Conservation (phyloP, 2,329 filamentous ascomycete genomes). For the Boeremia lycopersici region DNA sequence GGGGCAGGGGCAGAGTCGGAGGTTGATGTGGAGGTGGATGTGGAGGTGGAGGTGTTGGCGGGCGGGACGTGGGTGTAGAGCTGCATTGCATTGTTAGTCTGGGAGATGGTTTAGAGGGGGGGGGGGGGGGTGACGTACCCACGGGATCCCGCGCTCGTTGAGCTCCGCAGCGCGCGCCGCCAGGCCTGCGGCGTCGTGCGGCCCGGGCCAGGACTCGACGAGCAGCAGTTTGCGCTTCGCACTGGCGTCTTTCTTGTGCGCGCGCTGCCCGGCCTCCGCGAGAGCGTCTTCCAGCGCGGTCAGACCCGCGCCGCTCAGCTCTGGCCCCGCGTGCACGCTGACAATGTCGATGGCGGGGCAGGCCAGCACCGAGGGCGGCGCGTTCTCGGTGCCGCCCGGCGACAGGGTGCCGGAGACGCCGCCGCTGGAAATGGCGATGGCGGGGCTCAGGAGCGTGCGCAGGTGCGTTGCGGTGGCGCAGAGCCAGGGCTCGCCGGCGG, state of each 20-base stretch:
- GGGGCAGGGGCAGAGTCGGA: too few relatives aligned
- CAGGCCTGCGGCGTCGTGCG: too few relatives aligned
- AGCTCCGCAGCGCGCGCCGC: constrained; percentile 26
- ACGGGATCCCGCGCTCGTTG: constrained; percentile 45
- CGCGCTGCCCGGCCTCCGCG: constrained; percentile 35
- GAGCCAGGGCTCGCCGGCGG: constrained; percentile 42
- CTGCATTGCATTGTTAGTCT: too few relatives aligned
- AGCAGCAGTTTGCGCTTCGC: constrained; percentile 38
- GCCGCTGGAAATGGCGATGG: constrained; percentile 45
- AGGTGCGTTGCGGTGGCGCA: constrained; percentile 44
- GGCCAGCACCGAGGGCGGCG: constrained; percentile 40
- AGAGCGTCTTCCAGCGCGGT: too few relatives aligned
- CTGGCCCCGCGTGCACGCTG: constrained; percentile 32
- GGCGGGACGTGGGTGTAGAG: neutral
- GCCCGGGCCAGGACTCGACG: constrained; percentile 38
- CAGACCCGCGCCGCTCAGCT: too few relatives aligned
- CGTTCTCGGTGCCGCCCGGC: constrained; percentile 34
- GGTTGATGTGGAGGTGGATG: constrained; percentile 34
- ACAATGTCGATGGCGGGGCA: constrained; percentile 44
- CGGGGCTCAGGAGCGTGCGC: constrained; percentile 34
- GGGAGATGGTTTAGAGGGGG: too few relatives aligned
- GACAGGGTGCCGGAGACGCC: constrained; percentile 41
- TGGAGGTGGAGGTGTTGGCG: constrained; percentile 26
- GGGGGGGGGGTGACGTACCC: constrained; percentile 28
- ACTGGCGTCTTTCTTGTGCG: constrained; percentile 33